Evolutionary conservation across 768 basidiomycete genomes (phyloP).

Genomic region (Amanita pallidorosea): DNA sequence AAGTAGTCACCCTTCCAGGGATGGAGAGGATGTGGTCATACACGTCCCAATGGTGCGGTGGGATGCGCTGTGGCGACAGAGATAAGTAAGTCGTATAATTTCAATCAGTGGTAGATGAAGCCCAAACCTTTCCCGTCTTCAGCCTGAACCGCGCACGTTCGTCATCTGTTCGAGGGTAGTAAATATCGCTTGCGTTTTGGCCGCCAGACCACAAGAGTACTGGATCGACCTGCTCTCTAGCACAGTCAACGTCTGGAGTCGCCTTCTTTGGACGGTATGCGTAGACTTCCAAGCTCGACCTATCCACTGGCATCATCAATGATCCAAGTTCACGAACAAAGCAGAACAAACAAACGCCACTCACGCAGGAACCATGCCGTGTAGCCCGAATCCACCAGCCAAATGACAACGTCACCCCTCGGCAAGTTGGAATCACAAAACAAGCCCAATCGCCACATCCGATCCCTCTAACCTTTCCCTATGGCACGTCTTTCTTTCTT

Average conservation of each 20-base stretch:
- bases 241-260: no score
- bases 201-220: not conserved
- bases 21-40: conserved; percentile 43
- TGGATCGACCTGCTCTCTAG: not conserved
- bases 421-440: conserved; percentile 7
- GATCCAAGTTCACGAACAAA: no score
- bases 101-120: not conserved
- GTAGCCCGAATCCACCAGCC: no score
- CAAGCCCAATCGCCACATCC: no score
- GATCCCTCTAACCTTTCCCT: no score
- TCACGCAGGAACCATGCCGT: no score
- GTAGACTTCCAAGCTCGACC: no score
- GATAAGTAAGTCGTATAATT: not conserved
- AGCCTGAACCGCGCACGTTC: not conserved
- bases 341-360: no score
- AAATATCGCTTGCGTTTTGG: not conserved
- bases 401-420: no score
- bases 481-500: no score
- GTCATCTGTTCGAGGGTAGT: not conserved
- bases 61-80: conserved; percentile 42
- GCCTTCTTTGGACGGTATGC: no score
- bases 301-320: no score
- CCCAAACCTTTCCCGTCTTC: conserved; percentile 2
- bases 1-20: conserved; percentile 42
- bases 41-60: conserved; percentile 48